These are phyloP conservation scores for Quercus tomentella DNA, from an alignment of 331 rosid genomes.

Conservation along the genomic window DNA sequence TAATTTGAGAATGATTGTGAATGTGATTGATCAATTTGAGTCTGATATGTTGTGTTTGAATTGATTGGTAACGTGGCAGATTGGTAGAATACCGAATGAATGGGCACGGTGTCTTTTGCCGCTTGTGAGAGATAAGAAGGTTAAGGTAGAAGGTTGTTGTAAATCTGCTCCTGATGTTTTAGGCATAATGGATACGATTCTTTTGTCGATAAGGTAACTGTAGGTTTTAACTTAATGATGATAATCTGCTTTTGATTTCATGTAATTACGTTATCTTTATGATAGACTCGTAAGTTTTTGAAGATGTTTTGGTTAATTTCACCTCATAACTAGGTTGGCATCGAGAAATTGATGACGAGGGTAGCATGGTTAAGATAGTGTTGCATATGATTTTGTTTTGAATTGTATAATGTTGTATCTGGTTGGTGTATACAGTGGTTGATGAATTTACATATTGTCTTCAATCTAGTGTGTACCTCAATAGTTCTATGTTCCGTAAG, in stretches of 20 bases:
- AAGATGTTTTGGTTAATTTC: not conserved
- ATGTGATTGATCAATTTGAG: not conserved
- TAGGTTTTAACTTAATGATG: not conserved
- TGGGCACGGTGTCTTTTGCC: constrained; percentile 95
- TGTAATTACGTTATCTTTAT: not conserved
- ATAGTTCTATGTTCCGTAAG: constrained; percentile 70
- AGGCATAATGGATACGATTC: constrained; percentile 76
- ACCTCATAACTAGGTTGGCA: not conserved
- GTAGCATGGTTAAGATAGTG: not conserved
- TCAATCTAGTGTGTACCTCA: constrained; percentile 59
- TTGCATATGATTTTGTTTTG: not conserved
- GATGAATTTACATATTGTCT: constrained; percentile 3
- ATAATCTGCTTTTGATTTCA: not conserved
- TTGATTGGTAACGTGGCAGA: constrained; percentile 38
- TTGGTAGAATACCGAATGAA: constrained; percentile 93
- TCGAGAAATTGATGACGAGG: not conserved
- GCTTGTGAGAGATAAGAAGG: constrained; percentile 70
- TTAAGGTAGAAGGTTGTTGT: constrained; percentile 68
- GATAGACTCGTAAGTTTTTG: not conserved
- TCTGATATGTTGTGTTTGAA: constrained; percentile 4
- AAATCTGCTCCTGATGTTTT: constrained; percentile 63
- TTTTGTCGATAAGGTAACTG: constrained; percentile 69
- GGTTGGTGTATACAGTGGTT: not conserved
- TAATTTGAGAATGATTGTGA: not conserved
- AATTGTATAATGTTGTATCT: not conserved